A percentile compares a stretch with the other conserved stretches of the same genome.
phyloP scores from a whole-genome alignment of 768 basidiomycete genomes.

The Lactifluus echinatus region DNA sequence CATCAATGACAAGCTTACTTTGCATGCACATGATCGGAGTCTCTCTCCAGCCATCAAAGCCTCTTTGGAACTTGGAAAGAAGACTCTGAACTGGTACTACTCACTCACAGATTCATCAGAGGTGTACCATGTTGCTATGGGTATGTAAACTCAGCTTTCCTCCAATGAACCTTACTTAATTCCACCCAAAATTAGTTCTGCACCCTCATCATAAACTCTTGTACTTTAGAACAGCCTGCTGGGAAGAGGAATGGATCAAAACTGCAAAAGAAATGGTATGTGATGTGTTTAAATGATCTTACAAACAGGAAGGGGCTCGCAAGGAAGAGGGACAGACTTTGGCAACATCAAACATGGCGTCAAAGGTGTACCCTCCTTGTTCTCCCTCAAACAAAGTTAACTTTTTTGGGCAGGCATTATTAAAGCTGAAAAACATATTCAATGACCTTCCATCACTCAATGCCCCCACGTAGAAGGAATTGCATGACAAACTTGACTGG shows the following conservation, averaged over 20 bases:
- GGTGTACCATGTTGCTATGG: background rate
- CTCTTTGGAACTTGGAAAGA: background rate
- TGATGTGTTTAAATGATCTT: too few relatives aligned
- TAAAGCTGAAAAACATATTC: background rate
- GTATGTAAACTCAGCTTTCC: background rate
- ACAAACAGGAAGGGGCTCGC: too few relatives aligned
- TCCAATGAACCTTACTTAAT: background rate
- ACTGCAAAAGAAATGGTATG: background rate
- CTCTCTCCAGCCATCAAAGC: background rate
- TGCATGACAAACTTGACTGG: background rate
- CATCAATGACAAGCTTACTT: background rate
- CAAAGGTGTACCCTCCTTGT: too few relatives aligned
- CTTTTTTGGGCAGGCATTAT: too few relatives aligned
- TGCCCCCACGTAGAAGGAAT: background rate
- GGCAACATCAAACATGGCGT: too few relatives aligned
- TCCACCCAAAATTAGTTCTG: background rate
- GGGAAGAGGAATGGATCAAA: background rate
- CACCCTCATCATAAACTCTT: background rate
- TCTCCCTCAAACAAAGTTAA: too few relatives aligned
- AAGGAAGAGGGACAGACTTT: too few relatives aligned
- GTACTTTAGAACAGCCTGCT: background rate
- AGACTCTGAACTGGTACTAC: background rate
- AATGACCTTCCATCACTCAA: background rate
- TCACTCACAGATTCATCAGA: background rate
- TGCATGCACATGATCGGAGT: rapidly evolving